A percentile compares a stretch with the other conserved stretches of the same genome.
Evolutionary conservation across 495 filamentous ascomycete species (phyloP).

Genomic region (Trichocladium uniseriatum): DNA sequence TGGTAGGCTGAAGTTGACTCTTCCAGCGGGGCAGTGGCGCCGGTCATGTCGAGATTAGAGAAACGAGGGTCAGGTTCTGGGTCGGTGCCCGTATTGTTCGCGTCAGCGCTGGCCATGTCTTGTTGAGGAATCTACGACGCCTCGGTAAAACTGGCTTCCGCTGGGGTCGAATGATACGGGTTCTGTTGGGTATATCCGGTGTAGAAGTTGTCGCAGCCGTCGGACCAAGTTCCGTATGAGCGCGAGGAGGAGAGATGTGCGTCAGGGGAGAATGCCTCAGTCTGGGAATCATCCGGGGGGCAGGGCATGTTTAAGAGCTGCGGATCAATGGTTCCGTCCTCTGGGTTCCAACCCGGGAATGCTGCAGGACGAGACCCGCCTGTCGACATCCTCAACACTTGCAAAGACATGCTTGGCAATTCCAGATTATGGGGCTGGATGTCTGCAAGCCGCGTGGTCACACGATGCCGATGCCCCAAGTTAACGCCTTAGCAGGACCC

Average conservation of each 20-base stretch:
- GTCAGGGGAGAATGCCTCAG: too few species aligned
- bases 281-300: neutral
- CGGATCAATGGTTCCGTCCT: slow-evolving; percentile 3
- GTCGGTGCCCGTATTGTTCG: neutral
- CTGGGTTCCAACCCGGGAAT: slow-evolving; percentile 3
- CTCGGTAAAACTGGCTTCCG: neutral
- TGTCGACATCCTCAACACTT: neutral
- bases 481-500: too few species aligned
- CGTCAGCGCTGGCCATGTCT: neutral
- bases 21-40: neutral
- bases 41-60: neutral
- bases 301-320: neutral
- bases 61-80: neutral
- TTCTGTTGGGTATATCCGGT: neutral
- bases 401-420: neutral
- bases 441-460: too few species aligned
- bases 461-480: too few species aligned
- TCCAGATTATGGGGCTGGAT: too few species aligned
- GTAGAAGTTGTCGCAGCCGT: neutral
- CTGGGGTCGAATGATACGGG: neutral
- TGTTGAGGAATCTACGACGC: slow-evolving; percentile 2
- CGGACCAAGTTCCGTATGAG: neutral
- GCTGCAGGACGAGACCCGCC: neutral
- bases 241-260: neutral
- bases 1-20: too few species aligned